Conservation (phyloP, 176 grass and related monocot species). For the Lolium rigidum region DNA sequence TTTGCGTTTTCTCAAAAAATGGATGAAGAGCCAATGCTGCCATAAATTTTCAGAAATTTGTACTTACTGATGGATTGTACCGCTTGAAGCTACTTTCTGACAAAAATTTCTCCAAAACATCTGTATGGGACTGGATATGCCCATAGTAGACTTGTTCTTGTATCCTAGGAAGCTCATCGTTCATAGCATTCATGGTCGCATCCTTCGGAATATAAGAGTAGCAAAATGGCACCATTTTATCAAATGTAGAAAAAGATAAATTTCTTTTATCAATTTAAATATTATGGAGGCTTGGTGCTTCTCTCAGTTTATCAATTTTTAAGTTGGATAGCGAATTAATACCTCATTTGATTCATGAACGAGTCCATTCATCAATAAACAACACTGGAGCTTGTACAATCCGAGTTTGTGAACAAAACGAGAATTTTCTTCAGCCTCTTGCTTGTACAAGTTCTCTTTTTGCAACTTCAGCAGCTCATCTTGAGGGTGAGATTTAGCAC, state of each 20-base stretch:
- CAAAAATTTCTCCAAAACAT: conserved; percentile 94
- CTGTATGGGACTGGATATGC: conserved; percentile 89
- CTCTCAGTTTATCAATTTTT: conserved; percentile 38
- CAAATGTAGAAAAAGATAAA: conserved; percentile 18
- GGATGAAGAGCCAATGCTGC: conserved; percentile 29
- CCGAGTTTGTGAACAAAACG: conserved; percentile 89
- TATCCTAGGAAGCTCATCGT: conserved; percentile 92
- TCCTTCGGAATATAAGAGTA: conserved; percentile 60
- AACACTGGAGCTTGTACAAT: conserved; percentile 78
- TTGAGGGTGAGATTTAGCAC: conserved; percentile 93
- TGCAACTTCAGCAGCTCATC: conserved; percentile 79
- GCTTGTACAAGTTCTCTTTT: conserved; percentile 68
- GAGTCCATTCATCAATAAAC: conserved; percentile 95
- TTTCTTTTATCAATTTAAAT: conserved; percentile 20
- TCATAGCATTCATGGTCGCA: conserved; percentile 89
- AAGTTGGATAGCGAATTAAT: conserved; percentile 43
- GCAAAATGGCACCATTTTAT: conserved; percentile 27
- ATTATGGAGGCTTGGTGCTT: conserved; percentile 22
- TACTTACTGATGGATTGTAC: conserved; percentile 85
- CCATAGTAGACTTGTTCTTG: conserved; percentile 99
- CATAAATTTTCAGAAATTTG: conserved; percentile 24
- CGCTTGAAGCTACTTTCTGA: conserved; percentile 86
- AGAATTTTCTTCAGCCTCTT: conserved; percentile 84
- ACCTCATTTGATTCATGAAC: conserved; percentile 94
- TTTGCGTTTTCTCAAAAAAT: neutral